Evolutionary conservation across 257 asterid species (phyloP), one percentile per base, ranked within the genome.

Genomic region (Nicotiana undulata): DNA sequence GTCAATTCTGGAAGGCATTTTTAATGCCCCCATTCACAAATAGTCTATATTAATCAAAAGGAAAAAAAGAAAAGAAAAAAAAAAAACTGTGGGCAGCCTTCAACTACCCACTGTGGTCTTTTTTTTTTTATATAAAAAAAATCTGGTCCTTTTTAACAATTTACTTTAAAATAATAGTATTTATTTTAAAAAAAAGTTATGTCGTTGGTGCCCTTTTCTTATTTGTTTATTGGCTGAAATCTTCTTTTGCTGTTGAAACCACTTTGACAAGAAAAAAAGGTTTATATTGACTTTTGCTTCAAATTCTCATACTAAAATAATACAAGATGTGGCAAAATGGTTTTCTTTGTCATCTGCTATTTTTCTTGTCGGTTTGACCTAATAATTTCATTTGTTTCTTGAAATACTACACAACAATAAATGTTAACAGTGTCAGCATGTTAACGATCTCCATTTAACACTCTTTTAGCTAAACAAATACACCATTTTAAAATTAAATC

Each of bases 251-350:
- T 11, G 55, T 44, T 70, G 77, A 70, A 70, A 6, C 77, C 11
- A 70, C 20, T 40, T 68, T 70, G 59, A 70, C 77, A 6, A 44
- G 20, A 40, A 44, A 28, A 28, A 44, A 12, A 44, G 12, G 58
- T 70, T 70, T 49, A 40, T 13, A 6, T 70, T 70, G 59, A 20
- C 37, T 20, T 44, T 44, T 44, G 34, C 44, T 44, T 70, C 77
- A 24, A 49, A 49, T 72, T 15, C 20, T 74, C 40, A 49, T 22
- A 24, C 1, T 24, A 74, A 72, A 72, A 74, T 74, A 72, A 74
- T 49, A 24, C 1, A 2, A 74, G 78, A 74, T 74, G 78, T 74
- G 78, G 78, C 32, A 46, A 74, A 46, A 74, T 74, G 78, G 78
- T 37, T 49, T 74, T 74, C 78, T 74, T 24, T 49, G 78, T 74